A percentile compares a stretch with the other conserved stretches of the same genome.
phyloP scores from a whole-genome alignment of 73 alveolate species.

The Vitrella brassicaformis region DNA sequence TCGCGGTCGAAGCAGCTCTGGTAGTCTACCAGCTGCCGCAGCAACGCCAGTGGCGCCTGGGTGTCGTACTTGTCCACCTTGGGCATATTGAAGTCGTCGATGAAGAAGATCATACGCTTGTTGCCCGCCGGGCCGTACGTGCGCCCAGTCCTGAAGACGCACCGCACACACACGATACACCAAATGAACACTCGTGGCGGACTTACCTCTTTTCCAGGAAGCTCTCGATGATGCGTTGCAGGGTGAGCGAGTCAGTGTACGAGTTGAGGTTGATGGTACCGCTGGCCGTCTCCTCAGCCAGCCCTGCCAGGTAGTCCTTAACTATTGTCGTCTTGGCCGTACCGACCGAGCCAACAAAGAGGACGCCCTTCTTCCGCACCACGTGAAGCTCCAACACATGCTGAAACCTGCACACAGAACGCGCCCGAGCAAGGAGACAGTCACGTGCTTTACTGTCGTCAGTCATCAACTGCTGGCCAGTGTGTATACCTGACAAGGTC shows the following conservation, averaged over 20 bases:
- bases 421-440: too few relatives aligned
- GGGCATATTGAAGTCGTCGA: conserved; percentile 99
- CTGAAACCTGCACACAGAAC: too few relatives aligned
- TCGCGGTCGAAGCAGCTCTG: conserved; percentile 88
- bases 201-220: conserved; percentile 14
- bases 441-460: too few relatives aligned
- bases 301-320: conserved; percentile 84
- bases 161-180: not conserved
- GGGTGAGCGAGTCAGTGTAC: conserved; percentile 80
- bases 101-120: conserved; percentile 88
- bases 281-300: conserved; percentile 57
- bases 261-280: conserved; percentile 87
- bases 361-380: conserved; percentile 76
- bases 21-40: conserved; percentile 92
- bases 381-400: too few relatives aligned
- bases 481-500: too few relatives aligned
- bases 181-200: not conserved
- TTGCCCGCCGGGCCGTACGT: conserved; percentile 95
- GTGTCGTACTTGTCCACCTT: conserved; percentile 97
- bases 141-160: conserved; percentile 67
- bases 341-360: conserved; percentile 96
- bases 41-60: conserved; percentile 82
- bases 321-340: conserved; percentile 98
- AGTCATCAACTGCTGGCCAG: too few relatives aligned
- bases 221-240: conserved; percentile 24